These are phyloP conservation scores for Novymonas esmeraldas DNA, from an alignment of 208 protist species.

Conservation along the genomic window DNA sequence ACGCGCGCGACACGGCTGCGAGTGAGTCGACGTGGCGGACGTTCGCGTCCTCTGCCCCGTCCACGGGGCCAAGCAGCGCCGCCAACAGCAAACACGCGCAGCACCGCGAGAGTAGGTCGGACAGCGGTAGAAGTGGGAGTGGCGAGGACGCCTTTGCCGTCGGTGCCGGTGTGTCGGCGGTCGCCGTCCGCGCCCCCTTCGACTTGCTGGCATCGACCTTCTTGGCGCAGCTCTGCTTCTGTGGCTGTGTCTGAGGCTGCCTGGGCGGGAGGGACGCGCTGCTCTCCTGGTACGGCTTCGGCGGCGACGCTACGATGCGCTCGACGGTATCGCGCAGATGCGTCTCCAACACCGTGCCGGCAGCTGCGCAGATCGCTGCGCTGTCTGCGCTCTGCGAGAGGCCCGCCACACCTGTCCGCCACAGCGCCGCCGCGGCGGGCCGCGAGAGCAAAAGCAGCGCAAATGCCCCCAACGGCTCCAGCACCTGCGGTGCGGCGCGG, in stretches of 20 bases:
- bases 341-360: neutral
- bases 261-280: too few relatives aligned
- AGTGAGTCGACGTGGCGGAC: neutral
- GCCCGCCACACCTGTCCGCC: neutral
- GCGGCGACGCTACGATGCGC: neutral
- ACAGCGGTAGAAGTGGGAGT: neutral
- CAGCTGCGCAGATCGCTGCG: neutral
- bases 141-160: neutral
- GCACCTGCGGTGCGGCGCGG: neutral
- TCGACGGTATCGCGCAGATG: neutral
- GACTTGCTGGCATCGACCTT: neutral
- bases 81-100: slow-evolving; percentile 6
- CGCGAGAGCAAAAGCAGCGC: slow-evolving; percentile 18
- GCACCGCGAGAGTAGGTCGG: slow-evolving; percentile 3
- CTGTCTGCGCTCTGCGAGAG: neutral
- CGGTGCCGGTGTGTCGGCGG: neutral
- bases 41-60: too few relatives aligned
- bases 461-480: slow-evolving; percentile 11
- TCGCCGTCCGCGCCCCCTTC: slow-evolving; percentile 10
- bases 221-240: neutral
- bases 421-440: slow-evolving; percentile 1
- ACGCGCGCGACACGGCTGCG: slow-evolving; percentile 4
- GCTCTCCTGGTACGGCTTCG: neutral
- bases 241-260: neutral
- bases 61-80: neutral